Percentiles rank a stretch among this genome's conserved stretches.
These are phyloP conservation scores for Leccinum boreale DNA, from an alignment of 768 basidiomycete genomes.

Conservation along the genomic window DNA sequence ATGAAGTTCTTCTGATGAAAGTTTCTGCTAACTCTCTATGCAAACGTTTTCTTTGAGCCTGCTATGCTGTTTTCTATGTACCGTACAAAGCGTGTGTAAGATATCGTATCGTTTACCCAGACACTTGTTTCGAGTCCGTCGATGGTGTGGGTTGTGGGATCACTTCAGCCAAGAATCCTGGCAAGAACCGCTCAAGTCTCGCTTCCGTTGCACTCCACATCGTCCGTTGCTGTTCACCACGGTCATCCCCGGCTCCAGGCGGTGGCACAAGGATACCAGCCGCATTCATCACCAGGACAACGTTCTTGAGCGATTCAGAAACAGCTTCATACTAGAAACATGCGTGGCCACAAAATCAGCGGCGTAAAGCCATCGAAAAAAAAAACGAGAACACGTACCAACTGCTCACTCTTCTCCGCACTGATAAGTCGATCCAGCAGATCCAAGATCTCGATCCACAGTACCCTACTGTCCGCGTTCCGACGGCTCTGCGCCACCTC, in stretches of 20 bases:
- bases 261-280: constrained; percentile 75
- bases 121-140: constrained; percentile 12
- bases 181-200: constrained; percentile 86
- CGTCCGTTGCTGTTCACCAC: constrained; percentile 58
- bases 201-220: constrained; percentile 86
- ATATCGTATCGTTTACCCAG: constrained; percentile 8
- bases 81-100: constrained; percentile 1
- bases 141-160: constrained; percentile 35
- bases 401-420: constrained; percentile 76
- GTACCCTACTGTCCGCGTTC: constrained; percentile 59
- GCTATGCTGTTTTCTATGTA: not conserved
- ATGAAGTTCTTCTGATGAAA: constrained; percentile 50
- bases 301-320: constrained; percentile 95
- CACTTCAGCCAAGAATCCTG: constrained; percentile 79
- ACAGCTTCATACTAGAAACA: constrained; percentile 80
- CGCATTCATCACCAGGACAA: constrained; percentile 93
- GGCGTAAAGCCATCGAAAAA: not conserved
- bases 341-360: constrained; percentile 1
- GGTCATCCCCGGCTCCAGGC: constrained; percentile 38
- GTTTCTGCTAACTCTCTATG: not conserved
- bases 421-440: constrained; percentile 87
- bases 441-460: constrained; percentile 91
- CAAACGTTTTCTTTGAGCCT: not conserved
- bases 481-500: constrained; percentile 67
- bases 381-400: constrained; percentile 45